Percentiles rank a stretch among this genome's conserved stretches.
Evolutionary conservation across 177 flowering plant genomes (phyloP).

Genomic region (Vitis hybrid): DNA sequence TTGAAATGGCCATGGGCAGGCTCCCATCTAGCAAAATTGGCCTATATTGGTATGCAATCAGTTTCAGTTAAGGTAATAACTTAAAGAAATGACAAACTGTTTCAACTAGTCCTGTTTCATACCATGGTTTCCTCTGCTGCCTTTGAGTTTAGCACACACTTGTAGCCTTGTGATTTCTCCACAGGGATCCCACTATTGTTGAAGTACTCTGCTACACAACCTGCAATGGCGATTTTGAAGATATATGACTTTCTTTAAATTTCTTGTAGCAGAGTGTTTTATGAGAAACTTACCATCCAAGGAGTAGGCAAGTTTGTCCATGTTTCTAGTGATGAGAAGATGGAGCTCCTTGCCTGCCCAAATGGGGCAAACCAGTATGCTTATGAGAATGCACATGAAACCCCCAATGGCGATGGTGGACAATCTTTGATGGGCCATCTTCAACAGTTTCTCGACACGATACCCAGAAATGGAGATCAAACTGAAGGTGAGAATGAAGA

Average conservation of each 20-base stretch:
- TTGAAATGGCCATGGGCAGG: constrained; percentile 77
- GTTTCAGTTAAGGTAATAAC: neutral
- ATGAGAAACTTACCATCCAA: constrained; percentile 58
- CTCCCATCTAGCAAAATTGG: constrained; percentile 88
- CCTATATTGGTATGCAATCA: constrained; percentile 32
- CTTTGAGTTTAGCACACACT: constrained; percentile 66
- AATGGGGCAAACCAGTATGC: constrained; percentile 62
- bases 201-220: constrained; percentile 45
- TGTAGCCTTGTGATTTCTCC: constrained; percentile 43
- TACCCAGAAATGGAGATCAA: constrained; percentile 65
- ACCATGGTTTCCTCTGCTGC: constrained; percentile 70
- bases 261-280: neutral
- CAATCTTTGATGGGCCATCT: constrained; percentile 50
- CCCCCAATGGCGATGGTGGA: constrained; percentile 63
- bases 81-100: neutral
- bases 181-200: constrained; percentile 5
- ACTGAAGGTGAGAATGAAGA: constrained; percentile 77
- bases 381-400: constrained; percentile 45
- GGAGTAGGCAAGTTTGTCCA: constrained; percentile 74
- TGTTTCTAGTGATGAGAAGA: constrained; percentile 40
- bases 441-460: constrained; percentile 46
- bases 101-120: constrained; percentile 4
- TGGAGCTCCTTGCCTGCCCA: constrained; percentile 91
- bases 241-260: neutral
- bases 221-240: constrained; percentile 24